Conservation (phyloP, 306 rosid genomes). For the Vigna radiata region DNA sequence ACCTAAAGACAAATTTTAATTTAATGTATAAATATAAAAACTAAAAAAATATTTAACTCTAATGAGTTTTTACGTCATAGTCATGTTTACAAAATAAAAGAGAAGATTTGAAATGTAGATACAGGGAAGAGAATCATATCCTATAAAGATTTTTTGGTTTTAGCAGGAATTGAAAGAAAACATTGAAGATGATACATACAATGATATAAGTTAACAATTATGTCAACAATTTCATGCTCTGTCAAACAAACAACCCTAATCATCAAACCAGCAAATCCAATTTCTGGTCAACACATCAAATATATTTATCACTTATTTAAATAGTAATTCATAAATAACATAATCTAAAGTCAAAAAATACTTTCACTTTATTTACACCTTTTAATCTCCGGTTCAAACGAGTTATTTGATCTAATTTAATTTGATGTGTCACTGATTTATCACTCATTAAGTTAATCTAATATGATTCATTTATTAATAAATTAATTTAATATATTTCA, state of each 20-base stretch:
- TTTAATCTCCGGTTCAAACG: too few relatives aligned
- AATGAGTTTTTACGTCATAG: too few relatives aligned
- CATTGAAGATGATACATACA: background rate
- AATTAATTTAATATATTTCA: too few relatives aligned
- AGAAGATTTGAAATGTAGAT: background rate
- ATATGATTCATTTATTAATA: too few relatives aligned
- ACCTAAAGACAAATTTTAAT: too few relatives aligned
- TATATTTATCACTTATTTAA: background rate
- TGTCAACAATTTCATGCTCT: conserved; percentile 47
- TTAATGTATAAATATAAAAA: too few relatives aligned
- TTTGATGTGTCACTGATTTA: accelerated
- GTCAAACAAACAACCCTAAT: conserved; percentile 1
- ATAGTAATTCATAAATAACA: background rate
- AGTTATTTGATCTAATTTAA: accelerated
- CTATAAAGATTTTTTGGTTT: background rate
- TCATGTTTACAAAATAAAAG: too few relatives aligned
- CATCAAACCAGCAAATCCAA: conserved; percentile 14
- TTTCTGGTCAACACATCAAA: background rate
- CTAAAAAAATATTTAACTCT: too few relatives aligned
- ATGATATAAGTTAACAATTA: background rate
- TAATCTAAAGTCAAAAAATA: background rate
- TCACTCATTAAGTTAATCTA: too few relatives aligned
- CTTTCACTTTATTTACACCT: background rate
- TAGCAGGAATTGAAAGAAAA: background rate
- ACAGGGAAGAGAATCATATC: background rate